These are phyloP conservation scores for Calocera viscosa DNA, from an alignment of 768 basidiomycete species.

Conservation along the genomic window DNA sequence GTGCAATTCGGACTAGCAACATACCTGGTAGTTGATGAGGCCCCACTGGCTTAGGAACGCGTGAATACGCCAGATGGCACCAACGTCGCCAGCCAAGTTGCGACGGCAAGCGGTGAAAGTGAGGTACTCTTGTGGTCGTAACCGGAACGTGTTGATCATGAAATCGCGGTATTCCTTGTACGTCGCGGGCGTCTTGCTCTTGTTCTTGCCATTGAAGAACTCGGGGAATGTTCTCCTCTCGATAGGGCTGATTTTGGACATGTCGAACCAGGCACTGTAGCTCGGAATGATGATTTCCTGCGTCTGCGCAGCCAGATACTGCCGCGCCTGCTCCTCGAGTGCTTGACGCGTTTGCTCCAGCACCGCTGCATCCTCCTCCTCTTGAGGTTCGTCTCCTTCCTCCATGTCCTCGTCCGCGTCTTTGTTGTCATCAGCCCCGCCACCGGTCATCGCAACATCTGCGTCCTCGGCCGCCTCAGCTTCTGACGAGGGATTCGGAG, in stretches of 20 bases:
- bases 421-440: slow-evolving; percentile 47
- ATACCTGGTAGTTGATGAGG: slow-evolving; percentile 92
- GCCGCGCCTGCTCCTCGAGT: slow-evolving; percentile 75
- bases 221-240: slow-evolving; percentile 89
- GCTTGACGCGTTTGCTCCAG: slow-evolving; percentile 65
- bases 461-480: background rate
- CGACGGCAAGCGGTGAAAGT: slow-evolving; percentile 94
- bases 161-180: slow-evolving; percentile 99
- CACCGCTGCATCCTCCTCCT: slow-evolving; percentile 65
- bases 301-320: slow-evolving; percentile 93
- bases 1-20: slow-evolving; percentile 17
- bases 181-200: slow-evolving; percentile 89
- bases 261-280: slow-evolving; percentile 96
- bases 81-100: slow-evolving; percentile 95
- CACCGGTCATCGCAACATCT: slow-evolving; percentile 9
- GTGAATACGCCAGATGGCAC: slow-evolving; percentile 97
- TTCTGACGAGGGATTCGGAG: background rate
- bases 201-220: slow-evolving; percentile 92
- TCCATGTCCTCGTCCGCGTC: slow-evolving; percentile 50
- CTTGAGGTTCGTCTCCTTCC: slow-evolving; percentile 46
- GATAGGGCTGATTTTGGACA: slow-evolving; percentile 83
- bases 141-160: slow-evolving; percentile 96
- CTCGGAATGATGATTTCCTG: slow-evolving; percentile 96
- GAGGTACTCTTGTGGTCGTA: slow-evolving; percentile 87
- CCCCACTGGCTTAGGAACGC: slow-evolving; percentile 99